Conservation (phyloP, 371 early-diverging fungal species). For the Batkoa obscura region DNA sequence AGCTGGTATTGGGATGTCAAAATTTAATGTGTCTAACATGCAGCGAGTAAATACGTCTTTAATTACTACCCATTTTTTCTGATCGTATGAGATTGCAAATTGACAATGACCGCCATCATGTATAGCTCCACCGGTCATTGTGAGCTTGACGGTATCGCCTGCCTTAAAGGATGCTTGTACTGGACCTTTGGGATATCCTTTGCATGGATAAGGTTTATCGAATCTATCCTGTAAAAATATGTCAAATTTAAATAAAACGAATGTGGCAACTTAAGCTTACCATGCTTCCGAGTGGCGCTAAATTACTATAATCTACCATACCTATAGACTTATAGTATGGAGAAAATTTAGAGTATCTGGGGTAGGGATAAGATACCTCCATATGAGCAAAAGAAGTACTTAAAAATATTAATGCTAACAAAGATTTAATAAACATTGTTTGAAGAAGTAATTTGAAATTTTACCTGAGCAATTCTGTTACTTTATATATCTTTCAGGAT, state of each 20-base stretch:
- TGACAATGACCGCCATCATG: constrained; percentile 6
- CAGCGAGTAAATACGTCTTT: neutral
- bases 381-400: no score
- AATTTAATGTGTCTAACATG: neutral
- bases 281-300: neutral
- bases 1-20: neutral
- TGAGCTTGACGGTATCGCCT: neutral
- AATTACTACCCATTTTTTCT: neutral
- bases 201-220: constrained; percentile 1
- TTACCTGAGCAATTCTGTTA: no score
- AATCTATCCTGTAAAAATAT: neutral
- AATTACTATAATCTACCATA: neutral
- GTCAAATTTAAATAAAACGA: neutral
- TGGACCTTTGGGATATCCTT: constrained; percentile 4
- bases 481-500: no score
- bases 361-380: neutral
- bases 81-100: neutral
- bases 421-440: no score
- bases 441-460: no score
- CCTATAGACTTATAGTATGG: neutral
- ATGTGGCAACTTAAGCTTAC: neutral
- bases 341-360: neutral
- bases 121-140: neutral
- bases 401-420: no score
- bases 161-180: neutral